Conservation (phyloP, 208 protist species). For the Crithidia sp. region DNA sequence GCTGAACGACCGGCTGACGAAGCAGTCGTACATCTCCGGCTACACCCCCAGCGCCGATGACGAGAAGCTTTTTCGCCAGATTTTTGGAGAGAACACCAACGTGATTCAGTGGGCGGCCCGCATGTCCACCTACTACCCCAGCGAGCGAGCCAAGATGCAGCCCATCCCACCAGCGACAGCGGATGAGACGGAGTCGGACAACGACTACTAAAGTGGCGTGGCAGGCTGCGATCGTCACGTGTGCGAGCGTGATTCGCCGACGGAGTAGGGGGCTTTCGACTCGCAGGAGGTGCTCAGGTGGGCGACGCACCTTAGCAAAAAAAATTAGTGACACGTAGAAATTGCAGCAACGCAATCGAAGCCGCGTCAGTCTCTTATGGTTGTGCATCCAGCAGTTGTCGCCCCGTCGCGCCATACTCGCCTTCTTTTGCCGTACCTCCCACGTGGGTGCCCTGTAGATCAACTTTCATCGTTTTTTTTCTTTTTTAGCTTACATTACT, state of each 20-base stretch:
- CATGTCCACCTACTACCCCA: slow-evolving; percentile 74
- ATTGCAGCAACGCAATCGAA: too few species aligned
- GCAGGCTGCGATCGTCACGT: too few species aligned
- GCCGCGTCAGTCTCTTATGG: too few species aligned
- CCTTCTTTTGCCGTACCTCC: not conserved
- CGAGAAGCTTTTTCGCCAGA: slow-evolving; percentile 45
- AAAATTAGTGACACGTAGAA: too few species aligned
- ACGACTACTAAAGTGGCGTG: slow-evolving; percentile 4
- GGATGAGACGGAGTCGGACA: slow-evolving; percentile 8
- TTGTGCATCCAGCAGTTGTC: too few species aligned
- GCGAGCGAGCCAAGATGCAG: slow-evolving; percentile 52
- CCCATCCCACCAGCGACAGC: slow-evolving; percentile 11
- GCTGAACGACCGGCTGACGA: slow-evolving; percentile 62
- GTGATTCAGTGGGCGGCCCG: slow-evolving; percentile 67
- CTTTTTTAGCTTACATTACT: not conserved
- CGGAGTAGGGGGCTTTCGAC: too few species aligned
- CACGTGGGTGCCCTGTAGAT: not conserved
- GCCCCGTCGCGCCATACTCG: too few species aligned
- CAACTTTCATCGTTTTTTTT: not conserved
- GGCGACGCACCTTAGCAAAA: too few species aligned
- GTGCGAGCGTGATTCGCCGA: too few species aligned
- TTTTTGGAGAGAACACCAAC: slow-evolving; percentile 64
- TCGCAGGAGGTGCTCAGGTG: too few species aligned
- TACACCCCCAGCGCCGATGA: slow-evolving; percentile 68
- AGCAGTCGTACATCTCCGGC: slow-evolving; percentile 63